A percentile compares a stretch with the other conserved stretches of the same genome.
Evolutionary conservation across 768 basidiomycete genomes (phyloP).

Genomic region (Mycena rebaudengoi): DNA sequence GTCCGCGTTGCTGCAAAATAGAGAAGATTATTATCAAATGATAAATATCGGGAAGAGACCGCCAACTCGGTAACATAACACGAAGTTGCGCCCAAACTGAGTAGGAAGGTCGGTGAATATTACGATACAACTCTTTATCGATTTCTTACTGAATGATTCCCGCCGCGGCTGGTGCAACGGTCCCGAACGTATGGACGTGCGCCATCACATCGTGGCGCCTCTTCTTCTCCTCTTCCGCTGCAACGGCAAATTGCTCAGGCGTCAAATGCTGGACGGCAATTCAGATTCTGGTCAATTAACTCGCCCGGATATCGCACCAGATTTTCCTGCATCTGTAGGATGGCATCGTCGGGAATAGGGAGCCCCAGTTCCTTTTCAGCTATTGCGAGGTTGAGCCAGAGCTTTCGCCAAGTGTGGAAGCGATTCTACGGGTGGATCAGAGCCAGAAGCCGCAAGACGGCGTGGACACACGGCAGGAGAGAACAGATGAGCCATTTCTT

Average conservation of each 20-base stretch:
- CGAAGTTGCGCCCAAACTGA: conserved; percentile 94
- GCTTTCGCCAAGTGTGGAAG: conserved; percentile 92
- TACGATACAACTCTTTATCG: background rate
- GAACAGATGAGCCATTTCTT: conserved; percentile 97
- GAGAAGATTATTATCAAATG: conserved; percentile 2
- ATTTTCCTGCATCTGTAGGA: conserved; percentile 94
- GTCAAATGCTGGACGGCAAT: conserved; percentile 70
- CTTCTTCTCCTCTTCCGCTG: conserved; percentile 96
- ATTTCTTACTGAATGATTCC: conserved; percentile 89
- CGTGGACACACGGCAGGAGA: conserved; percentile 80
- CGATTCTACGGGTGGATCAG: conserved; percentile 68
- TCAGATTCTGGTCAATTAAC: background rate
- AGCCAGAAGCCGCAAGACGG: background rate
- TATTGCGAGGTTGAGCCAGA: conserved; percentile 96
- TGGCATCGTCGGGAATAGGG: conserved; percentile 87
- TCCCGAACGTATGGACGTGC: conserved; percentile 97
- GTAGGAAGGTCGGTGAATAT: background rate
- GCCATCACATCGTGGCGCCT: conserved; percentile 99
- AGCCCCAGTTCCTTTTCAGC: conserved; percentile 97
- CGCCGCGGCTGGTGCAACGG: conserved; percentile 91
- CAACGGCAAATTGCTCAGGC: conserved; percentile 88
- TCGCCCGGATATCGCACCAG: conserved; percentile 60
- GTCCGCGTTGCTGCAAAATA: conserved; percentile 86
- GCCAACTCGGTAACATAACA: conserved; percentile 98
- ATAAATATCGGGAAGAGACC: too few species aligned